Base-by-base conservation (phyloP, 768 basidiomycete genomes). In the Kwoniella sp. region DNA sequence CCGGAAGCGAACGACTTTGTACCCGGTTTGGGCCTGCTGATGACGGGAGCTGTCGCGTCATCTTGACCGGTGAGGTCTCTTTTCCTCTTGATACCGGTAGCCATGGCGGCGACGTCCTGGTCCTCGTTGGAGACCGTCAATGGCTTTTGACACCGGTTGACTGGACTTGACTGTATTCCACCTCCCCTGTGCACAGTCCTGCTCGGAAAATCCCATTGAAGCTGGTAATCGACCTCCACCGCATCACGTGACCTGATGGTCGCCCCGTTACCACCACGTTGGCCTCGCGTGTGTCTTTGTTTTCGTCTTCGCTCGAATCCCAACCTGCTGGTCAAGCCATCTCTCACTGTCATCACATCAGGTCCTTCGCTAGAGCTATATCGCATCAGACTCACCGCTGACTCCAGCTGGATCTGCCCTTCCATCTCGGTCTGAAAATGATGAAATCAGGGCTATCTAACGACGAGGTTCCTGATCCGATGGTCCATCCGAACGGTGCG, bases 1-100 rank as follows among this genome's bases (percentile, higher is more conserved):
- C 66, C 72, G 11, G 70, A 60, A 28, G 49, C 58, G 46, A 56
- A 70, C 12, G 56, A 46, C 42, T 53, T 57, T 0, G 69, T 63
- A 1, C 57, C 61, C 0, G 50, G 51, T 11, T 58, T 60, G 11
- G 67, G 65, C 39, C 56, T 59, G 7, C 23, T 28, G 4, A 47
- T 36, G 2, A 55, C 36, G 1, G 45, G 40, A 14, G 57, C 25
- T 17, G 27, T 20, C 17, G 29, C 12, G n/a, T 29, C 38, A 4
- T 20, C 33, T 7, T 48, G 17, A 26, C 36, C 49, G 12, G 19
- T 29, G 15, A 52, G 59, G 5, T 57, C 61, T 37, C 60, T 53
- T 53, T 72, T 72, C 31, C 71, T 47, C 57, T 73, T 73, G 31
- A 52, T 25, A 10, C 46, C 59, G n/a, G 25, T 43, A 2, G 43